phyloP scores from a whole-genome alignment of 2,329 filamentous ascomycete species.

The Hymenoscyphus salicellus region DNA sequence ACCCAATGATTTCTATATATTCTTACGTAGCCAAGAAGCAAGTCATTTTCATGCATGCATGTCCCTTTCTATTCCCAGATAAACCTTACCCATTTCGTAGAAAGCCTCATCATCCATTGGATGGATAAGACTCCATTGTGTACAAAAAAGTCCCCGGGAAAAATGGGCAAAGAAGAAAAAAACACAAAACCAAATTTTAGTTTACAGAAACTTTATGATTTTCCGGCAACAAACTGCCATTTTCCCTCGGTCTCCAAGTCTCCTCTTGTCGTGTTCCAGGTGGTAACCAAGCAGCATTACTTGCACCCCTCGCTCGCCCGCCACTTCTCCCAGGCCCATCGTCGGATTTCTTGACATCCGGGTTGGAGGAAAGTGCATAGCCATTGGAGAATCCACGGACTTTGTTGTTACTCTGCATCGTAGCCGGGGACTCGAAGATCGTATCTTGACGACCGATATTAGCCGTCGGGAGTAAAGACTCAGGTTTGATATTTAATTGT shows the following conservation, averaged over 20 bases:
- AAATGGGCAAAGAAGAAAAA: neutral
- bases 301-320: conserved; percentile 43
- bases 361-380: conserved; percentile 37
- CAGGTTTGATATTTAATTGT: conserved; percentile 51
- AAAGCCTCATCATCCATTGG: neutral
- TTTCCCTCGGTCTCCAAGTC: conserved; percentile 60
- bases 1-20: conserved; percentile 8
- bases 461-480: conserved; percentile 31
- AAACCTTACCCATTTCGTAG: neutral
- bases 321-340: conserved; percentile 56
- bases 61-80: neutral
- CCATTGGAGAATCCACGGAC: conserved; percentile 45
- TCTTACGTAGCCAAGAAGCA: neutral
- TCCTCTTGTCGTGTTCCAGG: conserved; percentile 82
- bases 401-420: conserved; percentile 31
- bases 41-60: neutral
- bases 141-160: neutral
- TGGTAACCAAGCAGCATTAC: conserved; percentile 62
- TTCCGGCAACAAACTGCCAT: neutral
- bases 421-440: conserved; percentile 35
- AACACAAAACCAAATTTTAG: neutral
- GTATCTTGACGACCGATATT: conserved; percentile 16
- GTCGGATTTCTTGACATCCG: conserved; percentile 37
- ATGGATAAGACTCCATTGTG: neutral
- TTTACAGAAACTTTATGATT: conserved; percentile 14